Base-by-base conservation (phyloP, 1,284 basidiomycete genomes). In the Pulveroboletus sp. region DNA sequence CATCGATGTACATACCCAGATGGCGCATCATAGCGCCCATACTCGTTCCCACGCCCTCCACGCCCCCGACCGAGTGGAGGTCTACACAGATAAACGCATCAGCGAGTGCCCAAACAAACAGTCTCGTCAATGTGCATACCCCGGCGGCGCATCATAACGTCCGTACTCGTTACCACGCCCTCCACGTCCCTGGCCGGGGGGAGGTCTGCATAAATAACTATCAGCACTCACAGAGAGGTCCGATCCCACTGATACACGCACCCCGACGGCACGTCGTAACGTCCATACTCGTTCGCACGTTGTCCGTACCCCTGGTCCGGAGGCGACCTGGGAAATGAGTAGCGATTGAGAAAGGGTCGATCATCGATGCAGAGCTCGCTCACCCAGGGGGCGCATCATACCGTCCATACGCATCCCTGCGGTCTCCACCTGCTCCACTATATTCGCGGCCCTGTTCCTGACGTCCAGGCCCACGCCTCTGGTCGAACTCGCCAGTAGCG, bases 311-410 rank as follows among this genome's bases (percentile, higher is more conserved):
- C 52, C 29, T 54, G 57, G 0, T 54, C 55, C 1, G 42, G 39
- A 43, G 65, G 54, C 3, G 63, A 52, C 29, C 65, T 66, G 43
- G 18, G 15, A 28, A 43, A n/a, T 12, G 11, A 12, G 8, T 11
- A 29, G 22, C 25, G 0, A 18, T 26, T 42, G 14, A 43, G 22
- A 18, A 20, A 26, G n/a, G 31, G 6, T 39, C 3, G 33, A n/a
- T 15, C 29, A 28, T 53, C 25, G 12, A 14, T 15, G 33, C 24
- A 1, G 12, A 10, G 10, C 14, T 5, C 17, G 29, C 68, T 53
- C 26, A 71, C 69, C 54, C 67, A 42, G 65, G 20, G 8, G 55
- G 53, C n/a, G 35, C 48, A 58, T 59, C 64, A 1, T 51, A 60
- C 29, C 61, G 46, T 0, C 52, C 56, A 24, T 49, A 39, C 20